Base-by-base conservation (phyloP, 1,139 yeast species). In the Yamadazyma diospyri region DNA sequence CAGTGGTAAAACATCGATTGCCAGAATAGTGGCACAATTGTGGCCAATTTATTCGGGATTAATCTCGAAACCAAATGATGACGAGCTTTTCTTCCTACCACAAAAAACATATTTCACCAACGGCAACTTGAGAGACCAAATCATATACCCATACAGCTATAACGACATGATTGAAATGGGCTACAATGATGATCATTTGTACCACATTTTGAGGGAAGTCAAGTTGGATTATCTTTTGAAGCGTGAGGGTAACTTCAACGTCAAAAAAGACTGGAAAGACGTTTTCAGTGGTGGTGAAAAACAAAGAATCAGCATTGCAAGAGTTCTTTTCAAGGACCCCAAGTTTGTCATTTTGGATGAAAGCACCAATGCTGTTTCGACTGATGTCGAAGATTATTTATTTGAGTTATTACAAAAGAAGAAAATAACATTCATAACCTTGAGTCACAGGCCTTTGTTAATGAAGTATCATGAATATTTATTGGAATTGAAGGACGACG, bases 211-310 rank as follows among this genome's bases (percentile, higher is more conserved):
- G 45, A 66, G 76, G 36, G 82, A 81, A 50, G 97, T 88, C 28
- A 82, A 81, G 45, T 67, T 89, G 40, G 95, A 84, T 32, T 87
- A 89, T 53, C 65, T 89, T 32, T 69, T 87, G 33, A 63, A 66
- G 33, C 68, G 83, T 41, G 82, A 78, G 50, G 83, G 84, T 6
- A 68, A 63, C 45, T 75, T 76, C 64, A 76, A 76, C 38, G 76
- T 75, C 23, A 62, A 61, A 35, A 81, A 82, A 44, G 88, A 81
- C 46, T 89, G 97, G 97, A 81, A 81, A 51, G 95, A 84, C 53
- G 86, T 89, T 12, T 73, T 89, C 46, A 82, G 94, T 57, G 97
- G 97, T 12, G 97, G 97, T 35, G 97, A 89, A 55, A 83, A 87
- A 61, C 97, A 89, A 64, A 76, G 96, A 50, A 74, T 88, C 54